Base-by-base conservation (phyloP, 257 asterid species). In the Plantago ovata region DNA sequence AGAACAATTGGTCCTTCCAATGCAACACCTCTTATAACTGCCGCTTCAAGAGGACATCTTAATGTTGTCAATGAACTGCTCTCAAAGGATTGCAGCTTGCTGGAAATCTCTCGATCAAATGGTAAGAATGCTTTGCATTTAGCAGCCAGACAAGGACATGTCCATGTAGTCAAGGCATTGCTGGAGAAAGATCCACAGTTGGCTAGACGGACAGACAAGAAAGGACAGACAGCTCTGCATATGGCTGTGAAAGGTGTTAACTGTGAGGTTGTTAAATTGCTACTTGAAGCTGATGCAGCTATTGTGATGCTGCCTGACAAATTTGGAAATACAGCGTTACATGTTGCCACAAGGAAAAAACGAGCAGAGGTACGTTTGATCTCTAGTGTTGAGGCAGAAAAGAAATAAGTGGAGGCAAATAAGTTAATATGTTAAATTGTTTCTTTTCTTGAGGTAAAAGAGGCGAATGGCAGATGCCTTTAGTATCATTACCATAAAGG, bases 101-200 rank as follows among this genome's bases (percentile, higher is more conserved):
- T 55, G 19, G 60, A 55, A 55, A 55, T 55, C 18, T 55, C 60
- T 14, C 36, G 60, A 55, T 55, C 60, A 38, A 55, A 55, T 55
- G 60, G 60, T 3, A 55, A 55, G 38, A 55, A 55, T 9, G 60
- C 60, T 1, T 55, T 55, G 47, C 60, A 55, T 55, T 55, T 55
- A 55, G 60, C 60, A 55, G 60, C 60, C 41, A 55, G 60, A 55
- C 60, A 55, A 38, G 60, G 60, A 18, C 60, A 55, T 13, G 60
- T 18, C 32, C 28, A 55, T 22, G 19, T 55, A 1, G 60, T 55
- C 23, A 55, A 55, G 46, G 46, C 60, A 38, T 55, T 55, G 60
- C 47, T 55, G 43, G 46, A 36, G n/a, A 55, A 55, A 55, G 60
- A 55, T 38, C 60, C 60, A 38, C 60, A 55, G 38, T 19, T 55